phyloP scores from a whole-genome alignment of 1,139 yeast species.

The Protomyces lactucae-debilis region DNA sequence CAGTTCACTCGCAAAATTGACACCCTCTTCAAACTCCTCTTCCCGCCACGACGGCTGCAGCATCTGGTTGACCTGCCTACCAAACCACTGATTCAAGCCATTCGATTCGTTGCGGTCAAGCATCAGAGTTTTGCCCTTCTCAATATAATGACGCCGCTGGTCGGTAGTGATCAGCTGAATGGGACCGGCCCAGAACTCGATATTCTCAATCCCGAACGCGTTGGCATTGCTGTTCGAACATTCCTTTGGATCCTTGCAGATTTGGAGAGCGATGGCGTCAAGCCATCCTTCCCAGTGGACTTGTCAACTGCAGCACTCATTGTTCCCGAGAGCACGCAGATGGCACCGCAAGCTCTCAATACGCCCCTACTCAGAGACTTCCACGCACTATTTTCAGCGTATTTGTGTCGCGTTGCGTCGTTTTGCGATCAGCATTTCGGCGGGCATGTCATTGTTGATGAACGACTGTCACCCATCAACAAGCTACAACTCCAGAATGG shows the following conservation, averaged over 20 bases:
- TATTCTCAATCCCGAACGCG: conserved; percentile 59
- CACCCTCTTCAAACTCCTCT: conserved; percentile 51
- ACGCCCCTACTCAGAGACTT: conserved; percentile 2
- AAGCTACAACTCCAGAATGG: not conserved
- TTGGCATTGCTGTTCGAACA: conserved; percentile 64
- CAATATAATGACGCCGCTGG: conserved; percentile 58
- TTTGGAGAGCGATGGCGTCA: conserved; percentile 46
- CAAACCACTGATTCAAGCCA: conserved; percentile 62
- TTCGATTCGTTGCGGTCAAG: conserved; percentile 71
- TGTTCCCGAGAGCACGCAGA: not conserved
- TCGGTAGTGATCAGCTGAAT: conserved; percentile 37
- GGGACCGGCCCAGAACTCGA: conserved; percentile 55
- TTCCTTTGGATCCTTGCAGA: conserved; percentile 68
- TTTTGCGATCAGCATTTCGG: conserved; percentile 27
- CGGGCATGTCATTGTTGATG: conserved; percentile 8
- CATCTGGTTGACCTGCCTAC: conserved; percentile 64
- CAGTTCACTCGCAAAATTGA: conserved; percentile 70
- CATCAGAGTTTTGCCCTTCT: conserved; percentile 77
- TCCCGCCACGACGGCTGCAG: conserved; percentile 63
- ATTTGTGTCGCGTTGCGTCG: conserved; percentile 26
- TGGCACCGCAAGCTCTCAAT: not conserved
- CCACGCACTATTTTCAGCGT: conserved; percentile 5
- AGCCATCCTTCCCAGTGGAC: conserved; percentile 68
- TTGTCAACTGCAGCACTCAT: not conserved
- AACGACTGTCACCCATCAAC: not conserved